These are phyloP conservation scores for Blepharisma stoltei DNA, from an alignment of 73 alveolate species.

Conservation along the genomic window DNA sequence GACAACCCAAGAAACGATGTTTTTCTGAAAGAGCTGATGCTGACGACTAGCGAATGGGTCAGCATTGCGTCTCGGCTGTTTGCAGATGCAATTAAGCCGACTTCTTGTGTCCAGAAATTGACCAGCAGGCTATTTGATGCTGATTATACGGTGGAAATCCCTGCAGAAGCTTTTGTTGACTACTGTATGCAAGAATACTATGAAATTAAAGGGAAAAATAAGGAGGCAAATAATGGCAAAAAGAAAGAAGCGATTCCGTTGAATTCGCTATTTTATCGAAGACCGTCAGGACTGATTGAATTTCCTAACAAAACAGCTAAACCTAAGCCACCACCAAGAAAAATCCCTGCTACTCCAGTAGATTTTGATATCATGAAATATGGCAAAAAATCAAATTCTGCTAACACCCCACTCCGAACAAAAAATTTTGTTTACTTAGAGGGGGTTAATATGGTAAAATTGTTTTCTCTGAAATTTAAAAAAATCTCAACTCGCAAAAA, in stretches of 20 bases:
- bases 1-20: not conserved
- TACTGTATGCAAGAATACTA: not conserved
- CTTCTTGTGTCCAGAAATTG: not conserved
- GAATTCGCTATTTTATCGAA: too few relatives aligned
- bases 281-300: too few relatives aligned
- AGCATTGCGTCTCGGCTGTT: not conserved
- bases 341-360: not conserved
- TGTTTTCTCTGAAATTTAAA: too few relatives aligned
- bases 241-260: not conserved
- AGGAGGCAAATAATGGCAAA: not conserved
- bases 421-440: too few relatives aligned
- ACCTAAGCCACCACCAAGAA: slow-evolving; percentile 26
- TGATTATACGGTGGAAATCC: slow-evolving; percentile 9
- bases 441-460: too few relatives aligned
- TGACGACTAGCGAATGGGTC: slow-evolving; percentile 5
- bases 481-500: too few relatives aligned
- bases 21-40: not conserved
- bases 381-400: not conserved
- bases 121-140: not conserved
- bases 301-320: not conserved
- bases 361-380: slow-evolving; percentile 22
- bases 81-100: slow-evolving; percentile 7
- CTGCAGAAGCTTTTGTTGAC: not conserved
- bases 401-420: not conserved
- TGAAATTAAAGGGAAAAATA: not conserved